These are phyloP conservation scores for Letharia columbiana DNA, from an alignment of 495 filamentous ascomycete genomes.

Conservation along the genomic window DNA sequence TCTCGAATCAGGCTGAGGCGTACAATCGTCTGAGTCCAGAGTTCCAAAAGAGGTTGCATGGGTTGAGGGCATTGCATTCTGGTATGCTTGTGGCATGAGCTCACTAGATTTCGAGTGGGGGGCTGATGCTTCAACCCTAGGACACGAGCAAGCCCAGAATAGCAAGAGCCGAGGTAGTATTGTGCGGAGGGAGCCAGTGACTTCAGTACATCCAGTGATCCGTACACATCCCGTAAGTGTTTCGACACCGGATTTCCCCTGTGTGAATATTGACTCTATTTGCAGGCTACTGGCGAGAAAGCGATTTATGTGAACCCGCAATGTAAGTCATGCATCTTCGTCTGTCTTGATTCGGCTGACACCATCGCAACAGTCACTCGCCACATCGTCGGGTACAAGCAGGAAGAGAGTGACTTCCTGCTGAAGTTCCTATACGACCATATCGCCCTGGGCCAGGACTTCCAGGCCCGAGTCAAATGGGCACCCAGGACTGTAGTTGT, in stretches of 20 bases:
- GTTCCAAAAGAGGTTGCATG: conserved; percentile 65
- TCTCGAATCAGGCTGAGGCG: conserved; percentile 63
- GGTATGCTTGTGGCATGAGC: conserved; percentile 32
- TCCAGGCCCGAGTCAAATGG: conserved; percentile 85
- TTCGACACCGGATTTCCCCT: not conserved
- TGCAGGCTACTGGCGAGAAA: conserved; percentile 62
- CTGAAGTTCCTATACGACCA: conserved; percentile 87
- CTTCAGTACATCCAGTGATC: conserved; percentile 63
- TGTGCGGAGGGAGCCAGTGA: conserved; percentile 61
- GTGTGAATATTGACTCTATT: not conserved
- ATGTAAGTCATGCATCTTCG: conserved; percentile 46
- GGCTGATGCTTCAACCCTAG: not conserved
- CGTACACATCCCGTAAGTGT: conserved; percentile 57
- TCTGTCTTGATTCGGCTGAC: not conserved
- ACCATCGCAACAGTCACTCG: conserved; percentile 47
- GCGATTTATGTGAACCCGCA: conserved; percentile 79
- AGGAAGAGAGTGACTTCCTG: conserved; percentile 68
- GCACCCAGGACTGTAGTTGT: conserved; percentile 74
- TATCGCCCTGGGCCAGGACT: conserved; percentile 71
- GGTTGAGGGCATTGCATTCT: conserved; percentile 68
- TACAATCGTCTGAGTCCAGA: conserved; percentile 67
- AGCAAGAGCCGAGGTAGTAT: conserved; percentile 49
- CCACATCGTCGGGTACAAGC: conserved; percentile 64
- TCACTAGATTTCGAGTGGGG: not conserved
- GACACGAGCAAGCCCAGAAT: conserved; percentile 53